These are phyloP conservation scores for Hordeum vulgare DNA, from an alignment of 176 grass and related monocot species.

Conservation along the genomic window DNA sequence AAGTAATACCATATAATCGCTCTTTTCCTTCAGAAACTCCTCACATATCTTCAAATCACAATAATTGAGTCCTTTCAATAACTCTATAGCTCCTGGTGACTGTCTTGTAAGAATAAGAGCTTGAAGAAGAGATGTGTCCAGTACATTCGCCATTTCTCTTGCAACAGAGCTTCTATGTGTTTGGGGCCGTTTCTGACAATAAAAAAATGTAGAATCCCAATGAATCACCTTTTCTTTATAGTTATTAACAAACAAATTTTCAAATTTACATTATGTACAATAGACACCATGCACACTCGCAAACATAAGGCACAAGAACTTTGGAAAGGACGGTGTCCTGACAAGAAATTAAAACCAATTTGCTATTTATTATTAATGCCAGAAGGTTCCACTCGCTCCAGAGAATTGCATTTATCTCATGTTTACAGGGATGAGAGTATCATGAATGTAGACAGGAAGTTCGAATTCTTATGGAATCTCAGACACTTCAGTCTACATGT, in stretches of 20 bases:
- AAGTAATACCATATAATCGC: conserved; percentile 69
- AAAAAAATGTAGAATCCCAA: conserved; percentile 22
- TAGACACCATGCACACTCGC: not conserved
- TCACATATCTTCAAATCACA: conserved; percentile 91
- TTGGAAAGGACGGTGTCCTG: conserved; percentile 5
- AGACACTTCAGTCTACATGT: not conserved
- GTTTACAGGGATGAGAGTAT: not conserved
- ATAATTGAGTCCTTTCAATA: conserved; percentile 79
- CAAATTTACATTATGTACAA: conserved; percentile 12
- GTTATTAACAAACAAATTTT: conserved; percentile 8
- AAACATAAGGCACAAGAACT: not conserved
- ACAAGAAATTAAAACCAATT: not conserved
- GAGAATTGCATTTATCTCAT: not conserved
- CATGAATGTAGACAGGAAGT: not conserved
- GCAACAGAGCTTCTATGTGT: conserved; percentile 76
- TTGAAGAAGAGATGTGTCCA: conserved; percentile 94
- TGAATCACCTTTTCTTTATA: conserved; percentile 1
- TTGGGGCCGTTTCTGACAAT: conserved; percentile 59
- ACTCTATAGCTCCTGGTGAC: conserved; percentile 43
- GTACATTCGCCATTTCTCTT: conserved; percentile 85
- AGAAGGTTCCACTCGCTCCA: conserved; percentile 4
- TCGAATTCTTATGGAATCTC: not conserved
- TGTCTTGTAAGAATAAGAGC: conserved; percentile 86
- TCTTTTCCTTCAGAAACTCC: conserved; percentile 81
- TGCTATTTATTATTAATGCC: not conserved